These are phyloP conservation scores for Dalechampia spathulata DNA, from an alignment of 441 rosid species.

Conservation along the genomic window DNA sequence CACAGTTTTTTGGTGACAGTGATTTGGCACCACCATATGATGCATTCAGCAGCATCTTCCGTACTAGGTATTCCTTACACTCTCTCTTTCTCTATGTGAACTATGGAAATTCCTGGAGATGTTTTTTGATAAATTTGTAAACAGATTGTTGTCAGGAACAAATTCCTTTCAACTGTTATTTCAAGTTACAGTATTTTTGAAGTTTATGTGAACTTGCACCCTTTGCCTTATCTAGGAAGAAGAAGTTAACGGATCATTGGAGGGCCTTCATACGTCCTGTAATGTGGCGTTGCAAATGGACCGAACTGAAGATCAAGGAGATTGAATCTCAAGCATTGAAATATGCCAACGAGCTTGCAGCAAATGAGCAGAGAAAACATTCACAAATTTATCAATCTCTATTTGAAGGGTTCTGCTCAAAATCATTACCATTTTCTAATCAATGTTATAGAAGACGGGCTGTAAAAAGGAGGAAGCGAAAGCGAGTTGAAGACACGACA, in stretches of 20 bases:
- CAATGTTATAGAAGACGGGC: conserved; percentile 45
- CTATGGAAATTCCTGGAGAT: background rate
- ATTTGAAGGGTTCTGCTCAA: conserved; percentile 51
- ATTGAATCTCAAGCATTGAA: conserved; percentile 54
- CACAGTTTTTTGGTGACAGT: conserved; percentile 51
- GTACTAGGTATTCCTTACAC: conserved; percentile 40
- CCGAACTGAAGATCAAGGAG: conserved; percentile 68
- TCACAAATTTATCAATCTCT: conserved; percentile 34
- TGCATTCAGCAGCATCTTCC: conserved; percentile 45
- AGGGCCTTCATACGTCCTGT: conserved; percentile 71
- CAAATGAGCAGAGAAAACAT: conserved; percentile 42
- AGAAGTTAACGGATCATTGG: conserved; percentile 84
- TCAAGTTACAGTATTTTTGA: background rate
- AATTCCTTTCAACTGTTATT: background rate
- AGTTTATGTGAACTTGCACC: background rate
- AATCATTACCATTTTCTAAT: conserved; percentile 55
- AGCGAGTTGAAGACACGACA: conserved; percentile 55
- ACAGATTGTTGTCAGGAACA: too few species aligned
- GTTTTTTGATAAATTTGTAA: background rate
- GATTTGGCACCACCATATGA: conserved; percentile 51
- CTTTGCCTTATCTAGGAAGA: conserved; percentile 51
- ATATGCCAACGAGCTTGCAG: conserved; percentile 51
- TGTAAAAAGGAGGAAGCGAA: conserved; percentile 68
- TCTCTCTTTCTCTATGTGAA: too few species aligned
- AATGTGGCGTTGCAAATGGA: conserved; percentile 95